Percentiles rank a stretch among this genome's conserved stretches.
Conservation (phyloP, 2,329 filamentous ascomycete genomes). For the Fusarium bactridioides region DNA sequence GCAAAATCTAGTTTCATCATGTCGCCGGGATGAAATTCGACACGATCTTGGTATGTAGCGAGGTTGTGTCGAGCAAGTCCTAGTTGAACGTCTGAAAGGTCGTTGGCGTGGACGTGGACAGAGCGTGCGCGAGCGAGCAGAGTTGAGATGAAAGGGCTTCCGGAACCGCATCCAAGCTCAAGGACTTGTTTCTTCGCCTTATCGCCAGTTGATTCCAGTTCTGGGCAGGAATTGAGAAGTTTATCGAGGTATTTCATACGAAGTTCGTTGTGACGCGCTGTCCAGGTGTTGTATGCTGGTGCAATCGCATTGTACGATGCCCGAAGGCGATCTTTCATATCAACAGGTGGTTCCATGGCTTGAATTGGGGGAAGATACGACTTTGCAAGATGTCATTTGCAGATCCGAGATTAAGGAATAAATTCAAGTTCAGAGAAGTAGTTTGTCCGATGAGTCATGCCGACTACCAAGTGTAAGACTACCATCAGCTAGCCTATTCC, state of each 20-base stretch:
- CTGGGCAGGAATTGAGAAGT: neutral
- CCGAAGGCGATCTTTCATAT: neutral
- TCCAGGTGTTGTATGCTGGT: constrained; percentile 24
- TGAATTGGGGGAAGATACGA: too few relatives aligned
- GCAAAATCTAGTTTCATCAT: constrained; percentile 19
- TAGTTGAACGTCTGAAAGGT: constrained; percentile 8
- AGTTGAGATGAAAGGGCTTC: constrained; percentile 1
- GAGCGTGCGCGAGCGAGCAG: neutral
- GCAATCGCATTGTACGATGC: constrained; percentile 11
- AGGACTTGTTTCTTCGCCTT: neutral
- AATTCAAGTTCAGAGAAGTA: too few relatives aligned
- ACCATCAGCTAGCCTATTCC: neutral
- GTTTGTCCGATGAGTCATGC: neutral
- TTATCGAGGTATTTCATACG: neutral
- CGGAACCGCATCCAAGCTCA: constrained; percentile 20
- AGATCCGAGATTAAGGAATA: fast-evolving
- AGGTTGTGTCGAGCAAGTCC: neutral
- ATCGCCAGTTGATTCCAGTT: neutral
- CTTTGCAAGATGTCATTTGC: too few relatives aligned
- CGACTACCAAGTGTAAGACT: neutral
- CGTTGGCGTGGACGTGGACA: constrained; percentile 7
- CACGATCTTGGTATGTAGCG: neutral
- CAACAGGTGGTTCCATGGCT: neutral
- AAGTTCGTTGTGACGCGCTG: neutral
- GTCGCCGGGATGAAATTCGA: neutral